Base-by-base conservation (phyloP, 768 basidiomycete genomes). In the Kwoniella sp. region DNA sequence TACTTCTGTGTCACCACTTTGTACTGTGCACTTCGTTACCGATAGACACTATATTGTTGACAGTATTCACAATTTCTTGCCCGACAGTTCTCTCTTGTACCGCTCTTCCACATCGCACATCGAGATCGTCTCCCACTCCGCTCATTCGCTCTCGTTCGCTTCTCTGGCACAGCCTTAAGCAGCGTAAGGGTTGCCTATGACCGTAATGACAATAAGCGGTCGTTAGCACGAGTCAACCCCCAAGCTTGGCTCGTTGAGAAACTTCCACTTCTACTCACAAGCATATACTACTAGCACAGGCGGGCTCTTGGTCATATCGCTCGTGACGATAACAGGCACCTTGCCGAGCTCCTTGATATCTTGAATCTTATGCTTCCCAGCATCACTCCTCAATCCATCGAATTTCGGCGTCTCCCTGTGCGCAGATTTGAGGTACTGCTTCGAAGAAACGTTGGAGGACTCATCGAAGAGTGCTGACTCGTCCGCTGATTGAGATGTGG, bases 211-310 rank as follows among this genome's bases (percentile, higher is more conserved):
- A 10, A 44, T 19, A 33, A 33, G 33, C 33, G 13, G 13, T 33
- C 13, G 33, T 33, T 13, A 33, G 33, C 33, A 13, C 5, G 7
- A 6, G 33, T 6, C 13, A 33, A 6, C 13, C 5, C 13, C 33
- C 33, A 33, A 33, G 33, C 33, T 13, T 6, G 13, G 33, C 33
- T 33, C 13, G 33, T 33, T n/a, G n/a, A n/a, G n/a, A n/a, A n/a
- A n/a, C 33, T 6, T 33, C 40, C 40, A 15, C 40, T 9, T 44
- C 9, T 36, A 70, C 71, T 73, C 58, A 70, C 72, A 74, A 73
- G 91, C 92, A 84, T 93, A 93, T 61, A 98, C 92, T 81, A 96
- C 94, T 84, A 98, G 90, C 74, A 97, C 79, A 3, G 93, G 93
- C 44, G 93, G 93, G 71, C 90, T 92, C 86, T 95, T 96, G 66